Evolutionary conservation across 495 filamentous ascomycete genomes (phyloP).

Genomic region (Immersiella caudata): DNA sequence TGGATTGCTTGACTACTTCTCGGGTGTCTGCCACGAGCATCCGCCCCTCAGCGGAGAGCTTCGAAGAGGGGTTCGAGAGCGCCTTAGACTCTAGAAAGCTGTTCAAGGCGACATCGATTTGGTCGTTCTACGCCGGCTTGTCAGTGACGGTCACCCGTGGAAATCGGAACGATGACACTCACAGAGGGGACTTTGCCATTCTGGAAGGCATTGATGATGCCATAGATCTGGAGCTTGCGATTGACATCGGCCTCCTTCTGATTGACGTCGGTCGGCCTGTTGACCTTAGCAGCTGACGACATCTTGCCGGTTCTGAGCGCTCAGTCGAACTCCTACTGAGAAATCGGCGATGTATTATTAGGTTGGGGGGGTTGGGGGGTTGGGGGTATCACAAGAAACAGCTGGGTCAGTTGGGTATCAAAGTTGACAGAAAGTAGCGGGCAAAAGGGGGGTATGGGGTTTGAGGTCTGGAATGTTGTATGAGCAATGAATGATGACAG

Average conservation of each 20-base stretch:
- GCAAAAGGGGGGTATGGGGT: background rate
- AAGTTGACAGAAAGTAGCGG: slow-evolving; percentile 1
- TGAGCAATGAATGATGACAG: background rate
- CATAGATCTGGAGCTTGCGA: slow-evolving; percentile 91
- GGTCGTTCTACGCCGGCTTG: slow-evolving; percentile 64
- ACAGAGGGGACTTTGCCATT: slow-evolving; percentile 91
- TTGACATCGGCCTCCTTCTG: slow-evolving; percentile 74
- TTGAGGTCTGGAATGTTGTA: background rate
- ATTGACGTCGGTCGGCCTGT: slow-evolving; percentile 66
- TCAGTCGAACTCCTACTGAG: background rate
- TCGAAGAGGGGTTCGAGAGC: slow-evolving; percentile 69
- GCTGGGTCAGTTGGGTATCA: slow-evolving; percentile 1
- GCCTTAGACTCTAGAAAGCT: slow-evolving; percentile 70
- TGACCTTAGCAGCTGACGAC: slow-evolving; percentile 51
- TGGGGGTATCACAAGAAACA: slow-evolving; percentile 27
- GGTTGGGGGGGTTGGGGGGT: slow-evolving; percentile 4
- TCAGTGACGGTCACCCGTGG: background rate
- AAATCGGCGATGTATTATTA: slow-evolving; percentile 20
- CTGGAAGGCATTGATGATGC: slow-evolving; percentile 86
- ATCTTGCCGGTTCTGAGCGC: slow-evolving; percentile 24
- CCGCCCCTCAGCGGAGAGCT: slow-evolving; percentile 81
- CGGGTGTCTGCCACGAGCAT: slow-evolving; percentile 74
- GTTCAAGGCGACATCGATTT: slow-evolving; percentile 94
- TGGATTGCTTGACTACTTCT: slow-evolving; percentile 85
- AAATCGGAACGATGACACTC: slow-evolving; percentile 39